Conservation (phyloP, 495 filamentous ascomycete genomes). For the Lophium mytilinum region DNA sequence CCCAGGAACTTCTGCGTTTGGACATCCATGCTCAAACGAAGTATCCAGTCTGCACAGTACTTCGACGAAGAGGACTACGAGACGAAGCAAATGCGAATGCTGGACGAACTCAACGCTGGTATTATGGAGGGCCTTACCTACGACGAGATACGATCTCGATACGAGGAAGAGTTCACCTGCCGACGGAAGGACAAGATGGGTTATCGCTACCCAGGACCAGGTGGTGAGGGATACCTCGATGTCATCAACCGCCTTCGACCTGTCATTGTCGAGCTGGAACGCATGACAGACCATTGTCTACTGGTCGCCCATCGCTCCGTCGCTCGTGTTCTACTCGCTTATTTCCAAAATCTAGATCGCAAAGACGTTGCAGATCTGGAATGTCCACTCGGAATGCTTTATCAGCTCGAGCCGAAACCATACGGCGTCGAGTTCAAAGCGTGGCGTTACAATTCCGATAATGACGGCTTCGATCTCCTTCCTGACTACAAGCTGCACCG, state of each 20-base stretch:
- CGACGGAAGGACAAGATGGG: constrained; percentile 76
- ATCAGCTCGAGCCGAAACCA: constrained; percentile 91
- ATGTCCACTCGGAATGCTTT: constrained; percentile 84
- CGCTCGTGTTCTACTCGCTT: constrained; percentile 84
- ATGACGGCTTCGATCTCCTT: constrained; percentile 72
- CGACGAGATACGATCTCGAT: constrained; percentile 66
- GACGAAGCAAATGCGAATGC: constrained; percentile 95
- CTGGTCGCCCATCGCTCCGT: constrained; percentile 86
- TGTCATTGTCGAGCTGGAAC: constrained; percentile 93
- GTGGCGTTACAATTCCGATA: constrained; percentile 72
- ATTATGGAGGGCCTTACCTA: constrained; percentile 93
- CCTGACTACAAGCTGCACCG: constrained; percentile 59
- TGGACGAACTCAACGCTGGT: constrained; percentile 91
- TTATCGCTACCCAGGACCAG: constrained; percentile 90
- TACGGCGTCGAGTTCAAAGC: constrained; percentile 96
- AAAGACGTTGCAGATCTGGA: constrained; percentile 90
- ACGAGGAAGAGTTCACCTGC: constrained; percentile 67
- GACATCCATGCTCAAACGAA: constrained; percentile 92
- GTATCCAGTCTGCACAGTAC: constrained; percentile 71
- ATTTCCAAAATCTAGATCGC: constrained; percentile 84
- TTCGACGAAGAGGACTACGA: constrained; percentile 98
- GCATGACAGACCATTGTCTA: constrained; percentile 90
- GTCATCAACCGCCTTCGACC: constrained; percentile 92
- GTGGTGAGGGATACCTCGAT: constrained; percentile 92
- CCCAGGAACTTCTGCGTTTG: constrained; percentile 93